phyloP scores from a whole-genome alignment of 2,329 filamentous ascomycete species.

The Alternaria arbusti region DNA sequence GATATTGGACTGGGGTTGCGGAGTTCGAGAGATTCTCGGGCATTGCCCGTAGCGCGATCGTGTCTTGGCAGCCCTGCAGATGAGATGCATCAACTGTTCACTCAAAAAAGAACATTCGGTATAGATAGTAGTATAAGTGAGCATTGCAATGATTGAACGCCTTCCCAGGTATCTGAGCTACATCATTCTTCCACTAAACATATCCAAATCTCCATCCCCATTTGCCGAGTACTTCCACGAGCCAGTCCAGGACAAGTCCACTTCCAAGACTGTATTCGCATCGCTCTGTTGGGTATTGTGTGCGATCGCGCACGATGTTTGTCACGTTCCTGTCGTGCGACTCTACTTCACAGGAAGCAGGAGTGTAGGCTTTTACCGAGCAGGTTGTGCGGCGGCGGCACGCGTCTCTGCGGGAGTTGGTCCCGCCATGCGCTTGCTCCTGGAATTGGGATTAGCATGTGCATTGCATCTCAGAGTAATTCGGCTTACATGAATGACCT shows the following conservation, averaged over 20 bases:
- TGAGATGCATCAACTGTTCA: background rate
- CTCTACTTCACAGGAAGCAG: background rate
- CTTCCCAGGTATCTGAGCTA: conserved; percentile 3
- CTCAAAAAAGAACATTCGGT: background rate
- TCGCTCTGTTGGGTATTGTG: background rate
- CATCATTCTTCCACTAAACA: background rate
- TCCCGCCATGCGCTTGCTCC: conserved; percentile 20
- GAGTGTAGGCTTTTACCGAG: conserved; percentile 4
- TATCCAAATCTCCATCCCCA: background rate
- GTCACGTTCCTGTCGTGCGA: background rate
- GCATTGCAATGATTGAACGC: conserved; percentile 5
- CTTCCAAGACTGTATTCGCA: conserved; percentile 21
- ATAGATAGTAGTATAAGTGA: background rate
- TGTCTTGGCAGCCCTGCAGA: conserved; percentile 17
- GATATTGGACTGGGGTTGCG: conserved; percentile 21
- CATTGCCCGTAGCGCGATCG: conserved; percentile 13
- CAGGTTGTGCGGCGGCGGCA: conserved; percentile 6
- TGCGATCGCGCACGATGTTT: background rate
- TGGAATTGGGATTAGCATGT: conserved; percentile 1
- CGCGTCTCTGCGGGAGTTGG: conserved; percentile 6
- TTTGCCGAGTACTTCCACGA: background rate
- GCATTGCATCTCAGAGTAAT: background rate
- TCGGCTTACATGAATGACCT: conserved; percentile 74
- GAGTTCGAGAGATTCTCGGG: conserved; percentile 36
- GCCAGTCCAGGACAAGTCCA: conserved; percentile 4